These are phyloP conservation scores for Barnettozyma vustinii DNA, from an alignment of 805 yeast species.

Conservation along the genomic window DNA sequence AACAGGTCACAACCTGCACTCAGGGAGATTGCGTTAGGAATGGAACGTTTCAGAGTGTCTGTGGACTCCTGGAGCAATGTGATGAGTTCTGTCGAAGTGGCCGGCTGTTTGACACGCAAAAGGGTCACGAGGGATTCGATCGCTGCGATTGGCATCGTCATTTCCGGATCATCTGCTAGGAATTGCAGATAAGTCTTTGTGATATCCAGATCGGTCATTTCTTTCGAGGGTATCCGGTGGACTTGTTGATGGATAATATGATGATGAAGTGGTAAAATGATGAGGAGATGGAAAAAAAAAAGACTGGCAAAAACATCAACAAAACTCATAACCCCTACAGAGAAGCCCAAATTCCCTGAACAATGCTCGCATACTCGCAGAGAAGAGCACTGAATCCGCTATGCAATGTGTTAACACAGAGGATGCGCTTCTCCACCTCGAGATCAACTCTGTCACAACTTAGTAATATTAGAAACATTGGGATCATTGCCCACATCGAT, in stretches of 20 bases:
- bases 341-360: background rate
- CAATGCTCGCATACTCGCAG: background rate
- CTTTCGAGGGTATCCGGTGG: background rate
- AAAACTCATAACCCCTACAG: background rate
- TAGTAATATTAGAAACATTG: constrained; percentile 66
- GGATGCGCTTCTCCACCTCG: background rate
- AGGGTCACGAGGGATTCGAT: constrained; percentile 89
- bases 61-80: constrained; percentile 75
- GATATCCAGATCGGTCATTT: constrained; percentile 59
- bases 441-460: background rate
- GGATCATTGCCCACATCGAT: constrained; percentile 97
- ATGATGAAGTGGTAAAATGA: background rate
- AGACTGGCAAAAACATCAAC: background rate
- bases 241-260: background rate
- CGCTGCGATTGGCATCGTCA: constrained; percentile 99
- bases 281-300: background rate
- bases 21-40: constrained; percentile 86
- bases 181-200: constrained; percentile 74
- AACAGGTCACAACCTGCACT: constrained; percentile 98
- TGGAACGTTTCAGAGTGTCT: constrained; percentile 63
- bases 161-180: constrained; percentile 85
- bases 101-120: constrained; percentile 76
- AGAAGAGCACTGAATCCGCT: background rate
- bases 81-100: constrained; percentile 90
- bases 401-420: background rate